A percentile compares a stretch with the other conserved stretches of the same genome.
Conservation (phyloP, 805 yeast species). For the Torulaspora indica region DNA sequence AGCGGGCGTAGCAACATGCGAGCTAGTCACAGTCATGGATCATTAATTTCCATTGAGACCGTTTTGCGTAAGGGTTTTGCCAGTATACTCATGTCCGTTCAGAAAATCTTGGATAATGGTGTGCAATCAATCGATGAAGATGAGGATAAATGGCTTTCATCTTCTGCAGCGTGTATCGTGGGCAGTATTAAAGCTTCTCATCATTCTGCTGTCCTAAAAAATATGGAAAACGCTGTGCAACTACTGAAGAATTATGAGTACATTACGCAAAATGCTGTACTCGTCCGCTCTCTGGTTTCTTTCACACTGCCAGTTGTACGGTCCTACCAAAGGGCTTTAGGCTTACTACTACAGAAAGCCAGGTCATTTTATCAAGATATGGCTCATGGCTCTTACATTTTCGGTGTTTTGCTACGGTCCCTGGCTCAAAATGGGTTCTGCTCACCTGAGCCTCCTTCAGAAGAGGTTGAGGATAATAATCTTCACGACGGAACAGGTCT, state of each 20-base stretch:
- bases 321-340: slow-evolving; percentile 52
- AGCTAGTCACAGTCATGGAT: slow-evolving; percentile 1
- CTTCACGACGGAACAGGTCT: slow-evolving; percentile 83
- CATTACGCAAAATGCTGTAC: slow-evolving; percentile 35
- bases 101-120: slow-evolving; percentile 46
- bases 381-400: slow-evolving; percentile 57
- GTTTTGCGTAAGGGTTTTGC: slow-evolving; percentile 49
- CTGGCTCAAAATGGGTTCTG: slow-evolving; percentile 85
- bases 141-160: slow-evolving; percentile 65
- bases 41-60: slow-evolving; percentile 42
- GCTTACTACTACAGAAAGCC: slow-evolving; percentile 42
- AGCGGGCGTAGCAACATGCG: neutral
- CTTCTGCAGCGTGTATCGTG: slow-evolving; percentile 43
- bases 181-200: slow-evolving; percentile 44
- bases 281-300: slow-evolving; percentile 46
- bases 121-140: slow-evolving; percentile 39
- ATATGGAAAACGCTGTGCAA: slow-evolving; percentile 37
- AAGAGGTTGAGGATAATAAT: slow-evolving; percentile 59
- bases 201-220: slow-evolving; percentile 35
- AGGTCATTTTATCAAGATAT: slow-evolving; percentile 48
- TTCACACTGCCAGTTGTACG: slow-evolving; percentile 60
- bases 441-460: slow-evolving; percentile 72
- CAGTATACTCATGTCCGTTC: slow-evolving; percentile 63
- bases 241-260: slow-evolving; percentile 39
- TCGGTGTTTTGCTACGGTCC: slow-evolving; percentile 51